A percentile compares a stretch with the other conserved stretches of the same genome.
Evolutionary conservation across 192 early-diverging fungal genomes (phyloP).

Genomic region (Podochytrium sp.): DNA sequence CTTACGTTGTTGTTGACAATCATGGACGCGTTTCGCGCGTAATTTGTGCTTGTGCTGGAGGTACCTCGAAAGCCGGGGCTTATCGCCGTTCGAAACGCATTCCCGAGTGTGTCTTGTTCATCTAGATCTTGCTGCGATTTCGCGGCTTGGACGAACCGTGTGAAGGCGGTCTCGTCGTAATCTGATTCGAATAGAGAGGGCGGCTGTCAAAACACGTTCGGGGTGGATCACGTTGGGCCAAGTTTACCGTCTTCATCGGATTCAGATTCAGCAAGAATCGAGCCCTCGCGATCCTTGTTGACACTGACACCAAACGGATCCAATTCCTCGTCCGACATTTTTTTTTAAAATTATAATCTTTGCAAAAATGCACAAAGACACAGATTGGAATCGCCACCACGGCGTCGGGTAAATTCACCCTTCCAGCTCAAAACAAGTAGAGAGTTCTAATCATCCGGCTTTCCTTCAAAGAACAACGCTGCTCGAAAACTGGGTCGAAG

Average conservation of each 20-base stretch:
- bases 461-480: constrained; percentile 41
- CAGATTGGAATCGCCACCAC: constrained; percentile 55
- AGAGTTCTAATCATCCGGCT: not conserved
- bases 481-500: constrained; percentile 62
- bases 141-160: not conserved
- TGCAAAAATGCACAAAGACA: constrained; percentile 27
- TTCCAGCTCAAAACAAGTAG: not conserved
- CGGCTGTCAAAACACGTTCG: too few species aligned
- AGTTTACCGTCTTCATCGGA: too few species aligned
- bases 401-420: constrained; percentile 41
- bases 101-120: not conserved
- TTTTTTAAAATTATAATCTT: not conserved
- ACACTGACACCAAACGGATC: too few species aligned
- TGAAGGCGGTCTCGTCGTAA: not conserved
- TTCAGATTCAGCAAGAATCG: too few species aligned
- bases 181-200: too few species aligned
- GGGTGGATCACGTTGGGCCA: too few species aligned
- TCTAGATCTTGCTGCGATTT: not conserved
- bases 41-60: too few species aligned
- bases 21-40: constrained; percentile 3
- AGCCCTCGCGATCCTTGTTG: too few species aligned
- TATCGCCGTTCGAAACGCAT: not conserved
- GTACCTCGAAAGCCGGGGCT: not conserved
- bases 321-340: too few species aligned
- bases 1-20: not conserved